A percentile compares a stretch with the other conserved stretches of the same genome.
phyloP scores from a whole-genome alignment of 2,329 filamentous ascomycete genomes.

The Dothideomycetidae sp. region DNA sequence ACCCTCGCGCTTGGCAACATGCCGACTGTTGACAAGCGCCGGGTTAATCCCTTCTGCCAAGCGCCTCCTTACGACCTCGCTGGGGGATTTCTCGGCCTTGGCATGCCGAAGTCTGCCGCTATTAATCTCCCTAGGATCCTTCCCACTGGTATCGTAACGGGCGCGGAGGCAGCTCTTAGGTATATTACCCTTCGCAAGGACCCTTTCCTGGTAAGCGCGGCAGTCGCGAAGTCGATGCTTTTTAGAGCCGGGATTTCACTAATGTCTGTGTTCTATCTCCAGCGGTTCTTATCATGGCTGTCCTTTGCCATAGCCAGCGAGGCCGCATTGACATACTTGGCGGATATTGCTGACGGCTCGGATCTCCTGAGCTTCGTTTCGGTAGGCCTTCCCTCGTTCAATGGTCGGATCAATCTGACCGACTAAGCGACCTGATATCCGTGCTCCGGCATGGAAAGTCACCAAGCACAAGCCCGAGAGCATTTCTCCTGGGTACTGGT shows the following conservation, averaged over 20 bases:
- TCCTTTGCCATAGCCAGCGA: not conserved
- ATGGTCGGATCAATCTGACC: not conserved
- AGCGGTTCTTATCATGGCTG: not conserved
- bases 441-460: conserved; percentile 33
- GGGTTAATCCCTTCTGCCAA: too few relatives aligned
- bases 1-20: too few relatives aligned
- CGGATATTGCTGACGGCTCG: not conserved
- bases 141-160: too few relatives aligned
- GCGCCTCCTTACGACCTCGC: not conserved
- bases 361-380: not conserved
- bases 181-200: too few relatives aligned
- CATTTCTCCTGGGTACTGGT: conserved; percentile 13
- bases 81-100: not conserved
- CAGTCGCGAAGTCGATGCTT: not conserved
- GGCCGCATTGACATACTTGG: not conserved
- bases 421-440: conserved; percentile 4
- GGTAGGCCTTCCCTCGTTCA: not conserved
- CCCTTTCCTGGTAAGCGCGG: too few relatives aligned
- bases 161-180: too few relatives aligned
- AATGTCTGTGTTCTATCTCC: not conserved
- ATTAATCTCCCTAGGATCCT: too few relatives aligned
- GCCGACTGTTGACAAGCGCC: too few relatives aligned
- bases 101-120: too few relatives aligned
- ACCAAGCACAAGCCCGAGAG: conserved; percentile 10
- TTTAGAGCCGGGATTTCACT: not conserved